Conservation (phyloP, 257 asterid species). For the Salvia miltiorrhiza region DNA sequence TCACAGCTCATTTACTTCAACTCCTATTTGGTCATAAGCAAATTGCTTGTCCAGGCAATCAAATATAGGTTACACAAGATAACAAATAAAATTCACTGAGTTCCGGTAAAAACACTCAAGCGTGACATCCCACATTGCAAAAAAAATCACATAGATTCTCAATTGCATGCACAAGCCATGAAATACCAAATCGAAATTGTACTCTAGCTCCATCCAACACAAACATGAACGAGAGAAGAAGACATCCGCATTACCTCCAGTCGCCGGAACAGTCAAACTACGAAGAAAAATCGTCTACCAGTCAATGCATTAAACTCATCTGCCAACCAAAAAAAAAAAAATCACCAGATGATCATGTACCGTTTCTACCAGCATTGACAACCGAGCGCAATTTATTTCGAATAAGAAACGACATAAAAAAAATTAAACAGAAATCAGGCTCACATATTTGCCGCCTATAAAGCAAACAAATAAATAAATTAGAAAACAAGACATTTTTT, state of each 20-base stretch:
- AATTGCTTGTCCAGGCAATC: not conserved
- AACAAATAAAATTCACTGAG: not conserved
- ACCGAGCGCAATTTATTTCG: constrained; percentile 5
- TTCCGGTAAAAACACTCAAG: not conserved
- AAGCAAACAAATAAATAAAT: not conserved
- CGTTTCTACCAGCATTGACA: constrained; percentile 23
- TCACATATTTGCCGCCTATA: not conserved
- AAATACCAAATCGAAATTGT: not conserved
- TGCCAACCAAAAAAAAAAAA: constrained; percentile 14
- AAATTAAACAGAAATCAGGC: not conserved
- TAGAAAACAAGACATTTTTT: not conserved
- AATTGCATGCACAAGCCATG: constrained; percentile 31
- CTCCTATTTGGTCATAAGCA: not conserved
- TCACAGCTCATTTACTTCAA: not conserved
- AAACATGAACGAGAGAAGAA: not conserved
- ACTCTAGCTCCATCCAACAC: not conserved
- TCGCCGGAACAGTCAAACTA: constrained; percentile 3
- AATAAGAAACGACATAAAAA: not conserved
- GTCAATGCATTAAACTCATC: constrained; percentile 15
- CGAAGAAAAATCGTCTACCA: not conserved
- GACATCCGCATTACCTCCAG: constrained; percentile 27
- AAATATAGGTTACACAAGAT: constrained; percentile 11
- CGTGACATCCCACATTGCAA: constrained; percentile 19
- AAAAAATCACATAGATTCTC: constrained; percentile 15
- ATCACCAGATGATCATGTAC: constrained; percentile 20